Evolutionary conservation across 139 green algal genomes (phyloP).

Genomic region (Gonium pectorale): DNA sequence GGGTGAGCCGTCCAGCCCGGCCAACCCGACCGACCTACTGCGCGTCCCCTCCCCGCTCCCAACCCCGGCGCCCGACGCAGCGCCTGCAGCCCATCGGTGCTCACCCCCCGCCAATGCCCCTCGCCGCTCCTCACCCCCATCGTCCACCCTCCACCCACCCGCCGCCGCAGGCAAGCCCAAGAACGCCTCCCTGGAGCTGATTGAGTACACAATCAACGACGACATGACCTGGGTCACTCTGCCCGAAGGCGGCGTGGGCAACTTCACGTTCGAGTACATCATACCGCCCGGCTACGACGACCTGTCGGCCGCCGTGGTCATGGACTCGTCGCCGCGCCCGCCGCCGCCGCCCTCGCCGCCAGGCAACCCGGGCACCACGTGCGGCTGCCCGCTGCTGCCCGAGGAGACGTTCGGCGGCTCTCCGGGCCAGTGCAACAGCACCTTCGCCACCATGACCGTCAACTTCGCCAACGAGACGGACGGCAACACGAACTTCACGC

Average conservation of each 20-base stretch:
- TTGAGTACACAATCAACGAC: neutral
- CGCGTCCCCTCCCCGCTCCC: too few relatives aligned
- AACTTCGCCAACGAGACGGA: neutral
- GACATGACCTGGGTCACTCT: conserved; percentile 18
- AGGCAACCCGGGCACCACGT: neutral
- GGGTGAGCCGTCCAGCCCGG: neutral
- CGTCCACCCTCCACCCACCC: neutral
- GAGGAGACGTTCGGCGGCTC: neutral
- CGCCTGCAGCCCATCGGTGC: too few relatives aligned
- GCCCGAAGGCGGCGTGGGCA: conserved; percentile 39
- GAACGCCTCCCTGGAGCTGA: neutral
- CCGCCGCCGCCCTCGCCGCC: conserved; percentile 44
- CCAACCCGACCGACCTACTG: too few relatives aligned
- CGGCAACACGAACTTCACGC: neutral
- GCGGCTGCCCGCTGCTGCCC: conserved; percentile 28
- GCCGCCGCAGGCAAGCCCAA: conserved; percentile 18
- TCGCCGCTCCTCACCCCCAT: too few relatives aligned
- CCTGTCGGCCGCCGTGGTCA: conserved; percentile 51
- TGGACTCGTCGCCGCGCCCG: conserved; percentile 27
- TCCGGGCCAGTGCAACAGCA: conserved; percentile 20
- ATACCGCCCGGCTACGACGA: conserved; percentile 57
- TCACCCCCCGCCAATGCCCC: too few relatives aligned
- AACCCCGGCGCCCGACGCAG: too few relatives aligned
- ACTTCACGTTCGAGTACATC: conserved; percentile 53
- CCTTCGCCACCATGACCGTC: conserved; percentile 9